Conservation (phyloP, 768 basidiomycete genomes). For the Neoboletus brunneissimus region DNA sequence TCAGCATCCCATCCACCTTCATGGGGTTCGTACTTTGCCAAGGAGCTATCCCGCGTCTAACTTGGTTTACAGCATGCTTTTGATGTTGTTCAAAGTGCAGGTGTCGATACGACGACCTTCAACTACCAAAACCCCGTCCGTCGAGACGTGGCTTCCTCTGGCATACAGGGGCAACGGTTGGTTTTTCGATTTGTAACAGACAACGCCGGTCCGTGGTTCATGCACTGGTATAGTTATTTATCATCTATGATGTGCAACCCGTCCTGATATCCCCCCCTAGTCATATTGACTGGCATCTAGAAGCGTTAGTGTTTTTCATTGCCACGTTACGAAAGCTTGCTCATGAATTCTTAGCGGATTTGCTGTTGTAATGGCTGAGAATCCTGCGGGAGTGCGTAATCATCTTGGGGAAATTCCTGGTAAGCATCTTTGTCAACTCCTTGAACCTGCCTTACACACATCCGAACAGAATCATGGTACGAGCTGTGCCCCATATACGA, state of each 20-base stretch:
- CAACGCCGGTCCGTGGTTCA: slow-evolving; percentile 59
- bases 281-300: slow-evolving; percentile 31
- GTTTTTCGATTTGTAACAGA: slow-evolving; percentile 60
- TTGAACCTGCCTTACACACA: not conserved
- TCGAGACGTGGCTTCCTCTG: slow-evolving; percentile 29
- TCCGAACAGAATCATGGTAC: slow-evolving; percentile 23
- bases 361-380: slow-evolving; percentile 26
- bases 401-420: slow-evolving; percentile 17
- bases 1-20: no score
- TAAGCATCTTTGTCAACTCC: not conserved
- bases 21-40: no score
- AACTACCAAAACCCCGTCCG: slow-evolving; percentile 39
- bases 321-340: not conserved
- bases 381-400: slow-evolving; percentile 14
- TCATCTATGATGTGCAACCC: not conserved
- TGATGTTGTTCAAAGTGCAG: slow-evolving; percentile 33
- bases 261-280: slow-evolving; percentile 11
- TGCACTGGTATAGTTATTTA: slow-evolving; percentile 35
- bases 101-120: slow-evolving; percentile 4
- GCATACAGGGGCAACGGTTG: slow-evolving; percentile 38
- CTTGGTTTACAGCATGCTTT: slow-evolving; percentile 30
- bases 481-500: slow-evolving; percentile 24
- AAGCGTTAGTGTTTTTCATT: slow-evolving; percentile 14
- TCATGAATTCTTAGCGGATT: slow-evolving; percentile 20
- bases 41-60: no score